Conservation (phyloP, 2,329 filamentous ascomycete genomes). For the Colletotrichum sp. region DNA sequence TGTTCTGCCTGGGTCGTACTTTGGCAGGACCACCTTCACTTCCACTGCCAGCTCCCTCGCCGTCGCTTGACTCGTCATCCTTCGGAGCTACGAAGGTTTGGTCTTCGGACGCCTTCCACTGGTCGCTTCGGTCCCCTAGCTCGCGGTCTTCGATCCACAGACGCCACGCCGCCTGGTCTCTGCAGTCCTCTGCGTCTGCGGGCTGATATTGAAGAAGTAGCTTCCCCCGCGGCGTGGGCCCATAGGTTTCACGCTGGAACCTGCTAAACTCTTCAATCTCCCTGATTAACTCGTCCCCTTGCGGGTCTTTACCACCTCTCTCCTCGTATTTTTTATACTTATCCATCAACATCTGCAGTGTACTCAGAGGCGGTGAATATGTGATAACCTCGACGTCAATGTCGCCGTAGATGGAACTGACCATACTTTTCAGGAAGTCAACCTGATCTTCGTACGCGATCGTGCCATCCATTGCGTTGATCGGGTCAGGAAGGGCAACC, state of each 20-base stretch:
- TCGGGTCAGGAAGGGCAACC: not conserved
- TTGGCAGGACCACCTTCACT: not conserved
- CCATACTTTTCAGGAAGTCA: not conserved
- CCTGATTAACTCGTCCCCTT: no score
- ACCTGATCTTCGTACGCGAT: not conserved
- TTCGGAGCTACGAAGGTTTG: not conserved
- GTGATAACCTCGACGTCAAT: not conserved
- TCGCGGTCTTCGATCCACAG: conserved; percentile 23
- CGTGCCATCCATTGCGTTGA: not conserved
- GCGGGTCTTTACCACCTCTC: no score
- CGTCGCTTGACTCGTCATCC: not conserved
- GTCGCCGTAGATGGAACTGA: not conserved
- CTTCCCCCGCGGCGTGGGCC: not conserved
- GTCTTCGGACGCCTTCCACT: not conserved
- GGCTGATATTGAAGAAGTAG: conserved; percentile 5
- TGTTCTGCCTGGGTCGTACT: not conserved
- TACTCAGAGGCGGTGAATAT: not conserved
- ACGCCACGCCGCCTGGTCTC: conserved; percentile 2
- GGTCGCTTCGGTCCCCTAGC: conserved; percentile 29
- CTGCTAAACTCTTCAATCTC: no score
- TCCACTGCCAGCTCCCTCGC: not conserved
- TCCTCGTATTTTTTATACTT: no score
- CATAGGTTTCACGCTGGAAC: rapidly evolving
- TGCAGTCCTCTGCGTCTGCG: not conserved
- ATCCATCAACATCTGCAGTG: no score